Conservation (phyloP, 805 yeast species). For the Hanseniaspora pseudoguilliermondii region DNA sequence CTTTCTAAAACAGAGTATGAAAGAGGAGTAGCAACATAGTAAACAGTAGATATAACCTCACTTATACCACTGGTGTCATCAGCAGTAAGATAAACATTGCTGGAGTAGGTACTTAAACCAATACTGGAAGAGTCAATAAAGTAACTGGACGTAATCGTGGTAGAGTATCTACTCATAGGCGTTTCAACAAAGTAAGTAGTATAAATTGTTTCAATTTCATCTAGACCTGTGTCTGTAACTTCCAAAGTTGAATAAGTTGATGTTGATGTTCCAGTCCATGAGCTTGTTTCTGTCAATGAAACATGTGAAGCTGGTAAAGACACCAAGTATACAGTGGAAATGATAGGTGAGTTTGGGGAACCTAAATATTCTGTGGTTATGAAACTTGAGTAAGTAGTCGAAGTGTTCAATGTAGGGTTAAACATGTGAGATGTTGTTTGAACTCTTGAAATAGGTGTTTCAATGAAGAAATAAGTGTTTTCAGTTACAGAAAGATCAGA, state of each 20-base stretch:
- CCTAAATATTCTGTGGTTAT: not conserved
- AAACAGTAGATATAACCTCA: conserved; percentile 9
- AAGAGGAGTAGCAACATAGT: conserved; percentile 16
- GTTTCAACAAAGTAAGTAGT: conserved; percentile 13
- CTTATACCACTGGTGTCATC: not conserved
- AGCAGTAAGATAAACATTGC: not conserved
- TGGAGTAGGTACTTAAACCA: not conserved
- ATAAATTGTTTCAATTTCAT: not conserved
- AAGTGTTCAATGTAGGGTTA: not conserved
- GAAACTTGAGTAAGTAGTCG: not conserved
- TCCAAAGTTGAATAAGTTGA: conserved; percentile 5
- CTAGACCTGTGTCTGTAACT: not conserved
- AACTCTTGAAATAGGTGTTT: conserved; percentile 14
- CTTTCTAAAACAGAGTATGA: not conserved
- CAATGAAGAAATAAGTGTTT: conserved; percentile 13
- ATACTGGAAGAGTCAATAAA: not conserved
- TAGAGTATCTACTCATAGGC: not conserved
- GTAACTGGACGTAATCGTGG: conserved; percentile 1
- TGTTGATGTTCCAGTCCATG: conserved; percentile 7
- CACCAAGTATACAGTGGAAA: conserved; percentile 16
- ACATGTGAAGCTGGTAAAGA: conserved; percentile 14
- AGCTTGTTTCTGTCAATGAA: not conserved
- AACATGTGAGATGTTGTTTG: not conserved
- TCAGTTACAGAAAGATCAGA: conserved; percentile 15
- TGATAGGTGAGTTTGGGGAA: not conserved